Evolutionary conservation across 345 rosid genomes (phyloP), one percentile per base, ranked within the genome.

Genomic region (Murraya paniculata): DNA sequence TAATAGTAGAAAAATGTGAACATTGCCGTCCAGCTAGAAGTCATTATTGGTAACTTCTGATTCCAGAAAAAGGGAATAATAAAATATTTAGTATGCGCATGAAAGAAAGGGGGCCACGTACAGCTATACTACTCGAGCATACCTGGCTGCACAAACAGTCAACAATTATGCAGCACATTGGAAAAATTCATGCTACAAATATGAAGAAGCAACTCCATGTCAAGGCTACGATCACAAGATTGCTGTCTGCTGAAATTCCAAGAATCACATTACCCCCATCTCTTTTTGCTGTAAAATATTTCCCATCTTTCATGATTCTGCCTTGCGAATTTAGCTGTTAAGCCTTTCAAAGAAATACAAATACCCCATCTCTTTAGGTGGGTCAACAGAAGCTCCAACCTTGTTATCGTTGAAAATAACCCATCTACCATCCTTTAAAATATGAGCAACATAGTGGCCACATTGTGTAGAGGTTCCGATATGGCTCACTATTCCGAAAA

Each of bases 301-400:
- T 67, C 79, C 27, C 36, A 35, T 65, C 56, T 66, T 27, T 25
- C 68, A 38, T 66, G 56, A 16, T 33, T 66, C 38, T 5, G 33
- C 72, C 72, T 55, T 7, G 4, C 21, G 31, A 0, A 79, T 80
- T 91, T 88, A 94, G 83, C 81, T 77, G 73, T 79, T 80, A 48
- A 94, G 75, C 82, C 99, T 91, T 89, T 93, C 93, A 69, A 97
- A 94, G 89, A 97, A 94, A 87, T 97, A 97, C 79, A 94, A 74
- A 75, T 97, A 97, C 8, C 99, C 99, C 98, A 94, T 89, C 87
- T 97, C 99, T 89, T 94, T 94, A 7, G 98, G 98, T 4, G 97
- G 97, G 62, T 90, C 87, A 31, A 89, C 84, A 31, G 98, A 94
- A 77, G 88, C 89, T 6, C 94, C 99, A 4, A 97, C 99, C 90